Base-by-base conservation (phyloP, 139 green algal species). In the Yamagishiella unicocca region DNA sequence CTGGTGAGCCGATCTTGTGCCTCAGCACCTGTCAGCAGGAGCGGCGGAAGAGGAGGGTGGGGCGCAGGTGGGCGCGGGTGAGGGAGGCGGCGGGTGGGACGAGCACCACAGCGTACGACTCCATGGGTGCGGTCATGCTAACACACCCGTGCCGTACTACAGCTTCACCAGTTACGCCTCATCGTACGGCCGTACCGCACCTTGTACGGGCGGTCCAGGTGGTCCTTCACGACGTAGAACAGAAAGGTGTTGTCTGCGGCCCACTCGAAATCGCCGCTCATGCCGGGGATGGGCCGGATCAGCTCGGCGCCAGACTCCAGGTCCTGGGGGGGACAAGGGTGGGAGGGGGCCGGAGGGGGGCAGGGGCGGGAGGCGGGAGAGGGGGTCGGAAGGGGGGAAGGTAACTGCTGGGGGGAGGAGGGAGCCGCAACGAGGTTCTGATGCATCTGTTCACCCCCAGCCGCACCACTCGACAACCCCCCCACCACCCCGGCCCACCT, bases 171-270 rank as follows among this genome's bases (percentile, higher is more conserved):
- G 50, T 58, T 12, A 25, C 50, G 50, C 50, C 12, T 72, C 2
- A 42, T 42, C 25, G 64, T 6, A 72, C 27, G 64, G 64, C 33
- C 4, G 10, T 5, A 29, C 17, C 43, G 76, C n/a, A 88, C 91
- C 61, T 90, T 89, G 93, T 94, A 90, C 88, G 91, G 24, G 92
- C 91, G 88, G 83, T 96, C 93, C 72, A 96, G 89, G 68, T 95
- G 76, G 83, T 98, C 95, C 92, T 97, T 96, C 7, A 93, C 93
- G 2, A 96, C 90, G 67, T 97, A 98, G 84, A 98, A 97, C 27
- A 97, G 80, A 2, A 71, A 84, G 29, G 54, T 54, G 82, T 95
- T 96, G 92, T 97, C 94, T 17, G 88, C 90, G 9, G 94, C 93
- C 94, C 94, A 97, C 66, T 90, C 89, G 31, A 96, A 79, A 42